Percentiles rank a stretch among this genome's conserved stretches.
These are phyloP conservation scores for Penicillium sp. DNA, from an alignment of 2,329 filamentous ascomycete species.

Conservation along the genomic window DNA sequence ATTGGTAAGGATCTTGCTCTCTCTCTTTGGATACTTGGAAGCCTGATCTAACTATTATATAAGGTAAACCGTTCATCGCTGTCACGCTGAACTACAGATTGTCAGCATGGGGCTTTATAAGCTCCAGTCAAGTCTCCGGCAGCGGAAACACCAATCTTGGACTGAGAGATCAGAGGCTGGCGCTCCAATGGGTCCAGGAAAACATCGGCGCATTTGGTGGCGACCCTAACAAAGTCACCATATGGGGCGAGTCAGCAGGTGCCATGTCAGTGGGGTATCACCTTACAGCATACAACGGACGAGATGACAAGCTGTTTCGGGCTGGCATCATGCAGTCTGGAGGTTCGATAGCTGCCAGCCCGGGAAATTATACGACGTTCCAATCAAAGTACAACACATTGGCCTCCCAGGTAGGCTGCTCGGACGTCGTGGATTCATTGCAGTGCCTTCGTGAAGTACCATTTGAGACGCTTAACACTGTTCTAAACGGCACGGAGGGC, in stretches of 20 bases:
- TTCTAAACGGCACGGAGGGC: constrained; percentile 48
- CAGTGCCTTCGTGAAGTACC: constrained; percentile 63
- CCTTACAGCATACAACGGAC: constrained; percentile 55
- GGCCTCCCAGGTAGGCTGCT: constrained; percentile 61
- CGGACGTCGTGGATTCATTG: constrained; percentile 56
- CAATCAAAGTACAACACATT: constrained; percentile 61
- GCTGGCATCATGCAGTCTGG: constrained; percentile 54
- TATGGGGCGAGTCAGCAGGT: constrained; percentile 60
- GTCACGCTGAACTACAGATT: constrained; percentile 58
- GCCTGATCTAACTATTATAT: neutral
- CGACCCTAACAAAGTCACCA: constrained; percentile 38
- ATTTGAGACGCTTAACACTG: constrained; percentile 59
- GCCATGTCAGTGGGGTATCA: constrained; percentile 53
- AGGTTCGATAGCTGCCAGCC: constrained; percentile 51
- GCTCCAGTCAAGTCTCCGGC: constrained; percentile 45
- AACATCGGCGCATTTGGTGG: constrained; percentile 40
- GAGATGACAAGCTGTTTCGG: constrained; percentile 56
- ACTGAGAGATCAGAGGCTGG: constrained; percentile 38
- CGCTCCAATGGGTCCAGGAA: constrained; percentile 40
- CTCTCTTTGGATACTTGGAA: neutral
- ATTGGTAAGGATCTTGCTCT: constrained; percentile 34
- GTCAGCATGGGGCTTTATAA: constrained; percentile 55
- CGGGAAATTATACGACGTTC: constrained; percentile 39
- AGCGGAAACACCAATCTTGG: constrained; percentile 59
- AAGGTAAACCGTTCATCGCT: constrained; percentile 51